Evolutionary conservation across 2,329 filamentous ascomycete species (phyloP), one percentile per base, ranked within the genome.

Genomic region (Fusarium stilboides): DNA sequence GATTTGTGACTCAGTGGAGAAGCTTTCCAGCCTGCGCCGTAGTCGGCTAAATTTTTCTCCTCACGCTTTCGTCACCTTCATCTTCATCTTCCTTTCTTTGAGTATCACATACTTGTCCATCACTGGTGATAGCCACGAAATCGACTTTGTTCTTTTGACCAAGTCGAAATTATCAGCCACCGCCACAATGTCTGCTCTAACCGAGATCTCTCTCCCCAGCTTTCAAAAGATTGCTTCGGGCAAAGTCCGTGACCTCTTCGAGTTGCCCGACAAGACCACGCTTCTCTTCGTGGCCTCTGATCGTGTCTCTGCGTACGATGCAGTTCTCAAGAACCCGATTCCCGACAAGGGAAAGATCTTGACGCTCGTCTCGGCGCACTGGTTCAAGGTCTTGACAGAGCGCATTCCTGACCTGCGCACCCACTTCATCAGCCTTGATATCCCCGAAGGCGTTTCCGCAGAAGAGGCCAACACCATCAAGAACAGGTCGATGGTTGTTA

Each of bases 281-380:
- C 87, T 97, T 6, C 90, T 97, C 58, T 95, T 97, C 77, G 89
- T 94, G 57, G 91, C 93, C 24, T 92, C 93, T 15, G 94, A 98
- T 82, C 91, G 96, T 71, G 96, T 98, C 79, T 97, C 94, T 24
- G 96, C 96, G 57, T 98, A 66, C 36, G 94, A 97, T 73, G 89
- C 97, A 73, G 90, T 97, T 88, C 74, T 98, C 96, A 74, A 83
- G 83, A 68, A 65, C 42, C 24, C 62, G 20, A 83, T 87, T 51
- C 82, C 83, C 45, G 76, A 82, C 76, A 89, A 89, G 81, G 87
- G 87, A 70, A 77, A 79, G 61, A 80, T 88, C 52, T 80, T 88
- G 50, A 85, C 82, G 28, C 75, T 78, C 46, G 72, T 80, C 37
- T 82, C 80, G 78, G 83, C 83, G 15, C 83, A 87, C 74, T 89